Conservation (phyloP, 305 asterid genomes). For the Fraxinus velutina region DNA sequence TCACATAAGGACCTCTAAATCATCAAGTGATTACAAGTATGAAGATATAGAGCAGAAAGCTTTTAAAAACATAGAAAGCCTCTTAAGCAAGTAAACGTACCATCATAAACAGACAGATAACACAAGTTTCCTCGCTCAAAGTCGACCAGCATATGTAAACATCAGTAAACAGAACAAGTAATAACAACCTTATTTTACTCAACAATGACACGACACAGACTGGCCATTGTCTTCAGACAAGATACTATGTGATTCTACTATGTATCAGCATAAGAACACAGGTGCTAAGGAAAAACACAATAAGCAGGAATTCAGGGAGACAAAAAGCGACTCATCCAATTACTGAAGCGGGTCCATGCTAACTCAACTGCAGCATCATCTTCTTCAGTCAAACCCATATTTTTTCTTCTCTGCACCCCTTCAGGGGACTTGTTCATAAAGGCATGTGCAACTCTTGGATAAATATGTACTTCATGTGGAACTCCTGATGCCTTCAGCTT, state of each 20-base stretch:
- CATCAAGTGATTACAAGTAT: not conserved
- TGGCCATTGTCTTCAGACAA: not conserved
- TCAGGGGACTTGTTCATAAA: conserved; percentile 84
- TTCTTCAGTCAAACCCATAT: conserved; percentile 73
- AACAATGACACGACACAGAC: not conserved
- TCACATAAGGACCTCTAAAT: not conserved
- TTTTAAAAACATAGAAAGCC: not conserved
- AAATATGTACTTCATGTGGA: conserved; percentile 70
- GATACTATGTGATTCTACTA: not conserved
- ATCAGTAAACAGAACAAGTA: not conserved
- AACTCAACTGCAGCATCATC: conserved; percentile 65
- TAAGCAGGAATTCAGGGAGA: conserved; percentile 31
- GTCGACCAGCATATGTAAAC: not conserved
- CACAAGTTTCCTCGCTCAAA: not conserved
- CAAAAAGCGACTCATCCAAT: conserved; percentile 77
- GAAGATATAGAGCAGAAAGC: not conserved
- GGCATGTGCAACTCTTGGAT: conserved; percentile 74
- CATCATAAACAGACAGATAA: not conserved
- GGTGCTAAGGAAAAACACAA: not conserved
- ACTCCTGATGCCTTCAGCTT: conserved; percentile 74
- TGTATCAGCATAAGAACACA: not conserved
- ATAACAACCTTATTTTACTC: not conserved
- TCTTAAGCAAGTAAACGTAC: not conserved
- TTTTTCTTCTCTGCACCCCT: conserved; percentile 65
- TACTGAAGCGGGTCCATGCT: conserved; percentile 77